These are phyloP conservation scores for Ascochyta rabiei DNA, from an alignment of 2,329 filamentous ascomycete species.

Conservation along the genomic window DNA sequence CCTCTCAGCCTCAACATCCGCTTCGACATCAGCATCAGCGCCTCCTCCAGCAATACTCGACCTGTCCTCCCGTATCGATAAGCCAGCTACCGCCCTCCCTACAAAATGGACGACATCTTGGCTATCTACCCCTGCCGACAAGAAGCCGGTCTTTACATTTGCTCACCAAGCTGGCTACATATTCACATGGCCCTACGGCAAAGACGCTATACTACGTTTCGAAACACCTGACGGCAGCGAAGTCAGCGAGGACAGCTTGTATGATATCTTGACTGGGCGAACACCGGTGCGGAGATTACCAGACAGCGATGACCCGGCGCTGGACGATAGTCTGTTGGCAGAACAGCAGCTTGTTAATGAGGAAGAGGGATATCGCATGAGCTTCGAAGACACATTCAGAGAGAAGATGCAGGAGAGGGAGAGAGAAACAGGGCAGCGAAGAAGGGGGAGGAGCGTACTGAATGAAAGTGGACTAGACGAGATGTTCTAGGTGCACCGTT, in stretches of 20 bases:
- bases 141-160: constrained; percentile 46
- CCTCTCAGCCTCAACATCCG: constrained; percentile 22
- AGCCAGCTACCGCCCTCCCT: constrained; percentile 27
- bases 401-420: constrained; percentile 5
- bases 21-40: constrained; percentile 18
- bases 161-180: constrained; percentile 47
- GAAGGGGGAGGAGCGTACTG: constrained; percentile 27
- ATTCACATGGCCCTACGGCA: constrained; percentile 52
- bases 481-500: constrained; percentile 36
- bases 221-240: constrained; percentile 41
- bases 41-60: constrained; percentile 34
- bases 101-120: constrained; percentile 35
- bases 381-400: constrained; percentile 55
- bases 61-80: constrained; percentile 30
- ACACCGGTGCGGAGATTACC: constrained; percentile 47
- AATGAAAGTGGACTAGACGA: constrained; percentile 45
- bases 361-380: constrained; percentile 22
- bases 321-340: constrained; percentile 14
- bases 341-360: constrained; percentile 15
- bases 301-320: constrained; percentile 16
- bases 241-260: constrained; percentile 55
- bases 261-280: constrained; percentile 55
- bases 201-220: constrained; percentile 42
- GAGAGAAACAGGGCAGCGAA: neutral
- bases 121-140: constrained; percentile 33